Conservation (phyloP, 345 rosid species). For the Anacardium occidentale region DNA sequence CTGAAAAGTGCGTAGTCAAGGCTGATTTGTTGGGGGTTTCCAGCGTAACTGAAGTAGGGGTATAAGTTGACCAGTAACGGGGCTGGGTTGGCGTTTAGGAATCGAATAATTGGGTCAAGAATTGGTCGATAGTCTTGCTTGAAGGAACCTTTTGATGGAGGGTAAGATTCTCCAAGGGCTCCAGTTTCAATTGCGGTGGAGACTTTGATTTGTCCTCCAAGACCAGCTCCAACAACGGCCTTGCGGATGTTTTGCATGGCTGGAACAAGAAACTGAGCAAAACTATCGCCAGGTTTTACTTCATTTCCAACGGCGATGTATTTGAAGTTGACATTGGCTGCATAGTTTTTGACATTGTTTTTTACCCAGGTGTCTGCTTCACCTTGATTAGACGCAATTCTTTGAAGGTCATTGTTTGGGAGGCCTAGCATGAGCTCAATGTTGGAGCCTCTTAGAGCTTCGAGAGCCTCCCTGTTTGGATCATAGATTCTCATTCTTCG, state of each 20-base stretch:
- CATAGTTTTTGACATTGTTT: constrained; percentile 36
- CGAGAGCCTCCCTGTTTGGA: constrained; percentile 35
- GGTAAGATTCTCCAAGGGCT: constrained; percentile 21
- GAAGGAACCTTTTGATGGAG: constrained; percentile 44
- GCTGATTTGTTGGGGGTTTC: constrained; percentile 9
- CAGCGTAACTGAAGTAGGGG: constrained; percentile 38
- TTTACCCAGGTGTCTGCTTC: constrained; percentile 49
- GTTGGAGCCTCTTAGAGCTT: constrained; percentile 48
- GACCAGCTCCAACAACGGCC: constrained; percentile 27
- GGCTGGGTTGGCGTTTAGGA: constrained; percentile 38
- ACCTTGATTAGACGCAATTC: constrained; percentile 41
- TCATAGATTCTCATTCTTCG: constrained; percentile 36
- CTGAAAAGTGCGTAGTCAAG: constrained; percentile 46
- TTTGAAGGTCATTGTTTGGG: constrained; percentile 33
- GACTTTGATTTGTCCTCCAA: constrained; percentile 33
- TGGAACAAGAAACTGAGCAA: constrained; percentile 31
- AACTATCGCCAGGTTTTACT: constrained; percentile 25
- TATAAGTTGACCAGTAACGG: constrained; percentile 51
- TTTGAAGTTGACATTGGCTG: constrained; percentile 38
- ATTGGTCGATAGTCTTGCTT: constrained; percentile 19
- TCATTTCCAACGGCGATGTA: constrained; percentile 75
- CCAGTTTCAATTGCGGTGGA: constrained; percentile 30
- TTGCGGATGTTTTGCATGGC: constrained; percentile 35
- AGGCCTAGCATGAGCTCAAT: constrained; percentile 53
- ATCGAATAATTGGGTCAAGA: constrained; percentile 33